Base-by-base conservation (phyloP, 352 stramenopile genomes). In the Phytophthora vignae region DNA sequence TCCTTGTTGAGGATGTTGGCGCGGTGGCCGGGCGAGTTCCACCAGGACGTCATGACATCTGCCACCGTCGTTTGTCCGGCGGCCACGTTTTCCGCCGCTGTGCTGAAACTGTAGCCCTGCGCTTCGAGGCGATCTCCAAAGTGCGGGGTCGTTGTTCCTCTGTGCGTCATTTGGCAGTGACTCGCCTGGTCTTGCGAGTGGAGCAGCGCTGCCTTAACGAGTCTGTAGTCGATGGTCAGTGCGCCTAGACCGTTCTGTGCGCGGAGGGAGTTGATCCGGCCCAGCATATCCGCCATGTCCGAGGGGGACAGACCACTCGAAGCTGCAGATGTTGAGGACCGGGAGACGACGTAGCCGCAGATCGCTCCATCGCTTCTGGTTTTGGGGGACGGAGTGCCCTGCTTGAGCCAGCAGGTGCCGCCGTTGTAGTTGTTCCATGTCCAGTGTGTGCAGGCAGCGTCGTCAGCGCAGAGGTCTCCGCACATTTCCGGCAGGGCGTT, bases 1-100 rank as follows among this genome's bases (percentile, higher is more conserved):
- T 76, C 60, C 48, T 55, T 46, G 40, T 79, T 72, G 11, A 88
- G 67, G 64, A 88, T 79, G 57, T 85, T 88, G 27, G 71, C 64
- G 36, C 71, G 70, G 64, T 88, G 80, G 31, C 76, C 77, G 1
- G 73, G 58, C 46, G 76, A 88, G 68, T 78, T 82, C 76, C 71
- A 84, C 81, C 78, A 88, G 29, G 78, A 78, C 5, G 75, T 69
- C 78, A 86, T 88, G 40, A 86, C 78, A 11, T 63, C 60, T 36
- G 48, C 55, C 52, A 83, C 77, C 55, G 69, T 78, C 15, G 50
- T 62, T 65, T 86, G 77, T n/a, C 79, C 76, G 1, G 71, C 78
- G 2, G 81, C 78, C 17, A 86, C 77, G 53, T 87, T 87, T 65
- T 85, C 78, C 8, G 69, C 78, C 1, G 77, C 82, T 55, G 46